These are phyloP conservation scores for Plenodomus biglobosus DNA, from an alignment of 2,329 filamentous ascomycete genomes.

Conservation along the genomic window DNA sequence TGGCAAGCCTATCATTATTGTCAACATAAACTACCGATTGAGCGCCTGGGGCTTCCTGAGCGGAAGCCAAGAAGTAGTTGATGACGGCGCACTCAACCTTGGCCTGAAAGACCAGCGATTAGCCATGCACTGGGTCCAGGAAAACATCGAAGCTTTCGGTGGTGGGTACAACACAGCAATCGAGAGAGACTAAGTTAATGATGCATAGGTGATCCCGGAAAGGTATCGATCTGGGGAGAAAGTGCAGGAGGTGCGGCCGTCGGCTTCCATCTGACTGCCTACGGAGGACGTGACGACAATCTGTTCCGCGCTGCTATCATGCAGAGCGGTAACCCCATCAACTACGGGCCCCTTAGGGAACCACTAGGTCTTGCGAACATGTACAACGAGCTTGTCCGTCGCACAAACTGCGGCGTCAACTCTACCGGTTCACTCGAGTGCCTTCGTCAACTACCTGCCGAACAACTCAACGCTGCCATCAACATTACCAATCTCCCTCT, in stretches of 20 bases:
- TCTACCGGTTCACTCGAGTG: constrained; percentile 35
- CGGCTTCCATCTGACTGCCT: constrained; percentile 51
- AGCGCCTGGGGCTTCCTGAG: constrained; percentile 65
- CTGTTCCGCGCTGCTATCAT: constrained; percentile 53
- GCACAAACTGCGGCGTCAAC: constrained; percentile 25
- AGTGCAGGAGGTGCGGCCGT: constrained; percentile 50
- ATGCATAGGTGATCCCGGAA: constrained; percentile 39
- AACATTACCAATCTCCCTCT: constrained; percentile 43
- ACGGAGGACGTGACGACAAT: constrained; percentile 51
- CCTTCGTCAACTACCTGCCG: constrained; percentile 63
- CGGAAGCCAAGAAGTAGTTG: constrained; percentile 32
- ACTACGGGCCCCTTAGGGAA: constrained; percentile 22
- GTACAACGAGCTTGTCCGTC: constrained; percentile 26
- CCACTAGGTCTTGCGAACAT: constrained; percentile 20
- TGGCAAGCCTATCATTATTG: constrained; percentile 52
- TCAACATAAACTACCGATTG: constrained; percentile 57
- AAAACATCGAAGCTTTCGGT: constrained; percentile 49
- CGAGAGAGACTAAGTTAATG: constrained; percentile 29
- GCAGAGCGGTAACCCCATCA: constrained; percentile 47
- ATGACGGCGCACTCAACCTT: constrained; percentile 52
- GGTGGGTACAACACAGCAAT: constrained; percentile 39
- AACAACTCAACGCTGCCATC: constrained; percentile 59
- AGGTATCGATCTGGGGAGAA: constrained; percentile 52
- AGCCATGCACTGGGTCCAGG: constrained; percentile 50
- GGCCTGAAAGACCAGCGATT: constrained; percentile 52